Evolutionary conservation across 805 yeast genomes (phyloP).

Genomic region (Diddensiella transvaalensis): DNA sequence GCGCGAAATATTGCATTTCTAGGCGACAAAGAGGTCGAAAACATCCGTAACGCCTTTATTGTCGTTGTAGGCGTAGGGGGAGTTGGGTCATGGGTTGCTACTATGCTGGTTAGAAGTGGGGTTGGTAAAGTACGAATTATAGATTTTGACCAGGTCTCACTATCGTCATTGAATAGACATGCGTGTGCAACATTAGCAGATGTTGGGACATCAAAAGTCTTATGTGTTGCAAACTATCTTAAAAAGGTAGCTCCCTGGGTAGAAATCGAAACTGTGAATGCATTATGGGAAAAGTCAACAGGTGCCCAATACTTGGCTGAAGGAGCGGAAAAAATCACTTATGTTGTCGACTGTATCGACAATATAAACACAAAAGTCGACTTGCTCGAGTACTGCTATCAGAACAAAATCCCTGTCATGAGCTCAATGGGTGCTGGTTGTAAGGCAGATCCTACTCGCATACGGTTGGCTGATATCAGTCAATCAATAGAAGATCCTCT

Average conservation of each 20-base stretch:
- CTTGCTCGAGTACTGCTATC: conserved; percentile 67
- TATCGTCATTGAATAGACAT: conserved; percentile 89
- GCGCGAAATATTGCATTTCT: conserved; percentile 92
- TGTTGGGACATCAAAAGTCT: conserved; percentile 90
- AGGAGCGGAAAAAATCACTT: conserved; percentile 59
- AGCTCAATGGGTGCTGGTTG: conserved; percentile 98
- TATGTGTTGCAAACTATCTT: conserved; percentile 67
- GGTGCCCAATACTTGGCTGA: conserved; percentile 25
- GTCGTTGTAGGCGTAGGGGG: conserved; percentile 96
- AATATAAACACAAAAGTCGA: conserved; percentile 97
- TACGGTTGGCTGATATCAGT: conserved; percentile 84
- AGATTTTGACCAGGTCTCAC: conserved; percentile 94
- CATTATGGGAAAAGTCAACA: conserved; percentile 55
- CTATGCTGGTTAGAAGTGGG: conserved; percentile 86
- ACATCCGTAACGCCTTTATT: conserved; percentile 64
- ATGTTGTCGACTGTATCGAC: conserved; percentile 92
- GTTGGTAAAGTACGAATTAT: conserved; percentile 72
- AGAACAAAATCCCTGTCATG: conserved; percentile 59
- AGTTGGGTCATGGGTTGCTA: conserved; percentile 85
- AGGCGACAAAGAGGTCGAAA: conserved; percentile 77
- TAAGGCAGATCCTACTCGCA: conserved; percentile 90
- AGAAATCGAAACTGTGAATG: conserved; percentile 69
- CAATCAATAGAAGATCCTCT: conserved; percentile 92
- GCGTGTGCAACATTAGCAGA: conserved; percentile 89
- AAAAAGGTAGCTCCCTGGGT: conserved; percentile 90